phyloP scores from a whole-genome alignment of 2,329 filamentous ascomycete species.

The Alternaria burnsii region DNA sequence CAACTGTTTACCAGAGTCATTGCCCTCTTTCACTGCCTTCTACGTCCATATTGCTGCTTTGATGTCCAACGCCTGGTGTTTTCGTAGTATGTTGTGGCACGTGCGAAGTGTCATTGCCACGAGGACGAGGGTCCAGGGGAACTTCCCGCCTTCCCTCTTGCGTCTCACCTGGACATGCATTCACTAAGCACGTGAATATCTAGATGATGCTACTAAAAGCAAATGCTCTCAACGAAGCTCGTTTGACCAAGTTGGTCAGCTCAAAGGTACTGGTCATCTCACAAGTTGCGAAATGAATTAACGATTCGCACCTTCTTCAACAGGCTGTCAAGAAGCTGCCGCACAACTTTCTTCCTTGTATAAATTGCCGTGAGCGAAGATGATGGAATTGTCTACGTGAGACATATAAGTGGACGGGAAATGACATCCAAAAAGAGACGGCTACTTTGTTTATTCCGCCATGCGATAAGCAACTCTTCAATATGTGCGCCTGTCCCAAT shows the following conservation, averaged over 20 bases:
- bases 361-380: background rate
- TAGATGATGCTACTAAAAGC: background rate
- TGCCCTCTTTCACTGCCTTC: background rate
- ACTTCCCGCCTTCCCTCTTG: background rate
- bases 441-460: background rate
- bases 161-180: background rate
- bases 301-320: too few relatives aligned
- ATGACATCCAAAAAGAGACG: background rate
- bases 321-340: too few relatives aligned
- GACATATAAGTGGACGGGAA: background rate
- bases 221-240: background rate
- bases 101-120: constrained; percentile 1
- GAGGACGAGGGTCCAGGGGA: background rate
- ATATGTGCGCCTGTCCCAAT: too few relatives aligned
- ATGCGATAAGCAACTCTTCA: background rate
- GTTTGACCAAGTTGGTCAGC: background rate
- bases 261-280: background rate
- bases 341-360: too few relatives aligned
- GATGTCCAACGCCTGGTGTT: background rate
- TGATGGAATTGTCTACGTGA: background rate
- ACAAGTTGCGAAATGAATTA: background rate
- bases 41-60: background rate
- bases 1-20: background rate
- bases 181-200: background rate
- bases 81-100: background rate